Base-by-base conservation (phyloP, 768 basidiomycete genomes). In the Hericium coralloides region DNA sequence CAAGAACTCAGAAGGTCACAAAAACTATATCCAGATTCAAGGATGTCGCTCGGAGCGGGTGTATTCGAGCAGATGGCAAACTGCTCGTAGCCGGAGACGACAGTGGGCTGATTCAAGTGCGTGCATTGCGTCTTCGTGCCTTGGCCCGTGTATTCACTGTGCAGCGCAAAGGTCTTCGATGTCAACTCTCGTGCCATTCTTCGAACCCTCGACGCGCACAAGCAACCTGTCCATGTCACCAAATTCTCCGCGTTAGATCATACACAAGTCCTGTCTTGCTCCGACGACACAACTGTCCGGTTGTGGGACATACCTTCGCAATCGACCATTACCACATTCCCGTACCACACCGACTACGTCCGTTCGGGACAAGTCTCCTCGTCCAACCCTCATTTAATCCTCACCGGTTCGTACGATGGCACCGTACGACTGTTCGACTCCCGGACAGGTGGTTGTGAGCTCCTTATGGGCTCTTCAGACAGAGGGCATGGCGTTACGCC, bases 1-100 rank as follows among this genome's bases (percentile, higher is more conserved):
- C 95, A 14, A 85, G 92, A 54, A 98, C 95, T 3, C 95, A 98
- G 72, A 95, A 94, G 71, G 84, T 98, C 55, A 90, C 86, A 15
- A 98, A 98, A 78, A 95, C 92, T 2, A 92, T 99, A 56, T 89
- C 95, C 26, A 79, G 97, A 39, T 99, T 99, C 76, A 98, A 97
- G 70, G 97, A 98, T 66, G 87, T 95, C 38, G 94, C 95, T 0
- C 77, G 94, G 58, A 87, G 89, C 63, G 97, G 89, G 3, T 80
- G 81, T 64, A 93, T 99, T 56, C 83, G 97, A 52, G 80, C 78
- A 51, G 97, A 99, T 70, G 97, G 97, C 18, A 98, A 95, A 68
- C 81, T 99, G 38, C 81, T 98, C 8, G 88, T 97, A 0, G 97
- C 95, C 0, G 95, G 92, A 55, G 94, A 98, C 65, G 97, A 98